These are phyloP conservation scores for Ascochyta clinopodiicola DNA, from an alignment of 2,329 filamentous ascomycete genomes.

Conservation along the genomic window DNA sequence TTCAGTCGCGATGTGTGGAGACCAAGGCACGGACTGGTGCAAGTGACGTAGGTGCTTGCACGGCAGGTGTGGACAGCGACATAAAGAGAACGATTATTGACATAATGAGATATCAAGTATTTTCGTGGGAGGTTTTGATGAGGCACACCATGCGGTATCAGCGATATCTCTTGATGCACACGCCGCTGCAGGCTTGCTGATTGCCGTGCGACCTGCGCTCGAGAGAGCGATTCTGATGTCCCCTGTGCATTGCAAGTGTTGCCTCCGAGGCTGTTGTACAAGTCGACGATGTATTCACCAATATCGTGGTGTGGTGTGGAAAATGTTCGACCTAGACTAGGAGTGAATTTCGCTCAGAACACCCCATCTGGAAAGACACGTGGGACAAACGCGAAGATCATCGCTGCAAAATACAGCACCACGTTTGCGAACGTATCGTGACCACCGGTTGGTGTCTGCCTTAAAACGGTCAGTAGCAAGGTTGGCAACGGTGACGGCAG, in stretches of 20 bases:
- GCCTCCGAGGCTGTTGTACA: neutral
- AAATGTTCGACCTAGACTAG: neutral
- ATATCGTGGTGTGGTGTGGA: neutral
- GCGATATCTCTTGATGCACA: neutral
- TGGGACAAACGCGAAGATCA: neutral
- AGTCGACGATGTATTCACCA: neutral
- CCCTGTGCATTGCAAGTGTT: neutral
- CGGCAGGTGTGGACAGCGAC: too few relatives aligned
- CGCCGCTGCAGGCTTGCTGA: neutral
- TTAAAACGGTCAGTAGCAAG: constrained; percentile 6
- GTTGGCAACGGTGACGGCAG: constrained; percentile 6
- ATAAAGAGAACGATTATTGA: too few relatives aligned
- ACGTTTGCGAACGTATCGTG: neutral
- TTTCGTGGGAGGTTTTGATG: constrained; percentile 1
- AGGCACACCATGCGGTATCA: neutral
- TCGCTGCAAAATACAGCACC: neutral
- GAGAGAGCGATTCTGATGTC: neutral
- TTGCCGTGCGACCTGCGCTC: too few relatives aligned
- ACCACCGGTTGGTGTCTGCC: neutral
- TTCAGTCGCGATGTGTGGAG: neutral
- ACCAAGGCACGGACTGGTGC: neutral
- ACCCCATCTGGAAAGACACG: neutral
- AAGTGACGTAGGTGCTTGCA: neutral
- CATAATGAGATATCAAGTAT: neutral
- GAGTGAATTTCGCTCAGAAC: neutral